Conservation (phyloP, 345 rosid genomes). For the Populus davidiana region DNA sequence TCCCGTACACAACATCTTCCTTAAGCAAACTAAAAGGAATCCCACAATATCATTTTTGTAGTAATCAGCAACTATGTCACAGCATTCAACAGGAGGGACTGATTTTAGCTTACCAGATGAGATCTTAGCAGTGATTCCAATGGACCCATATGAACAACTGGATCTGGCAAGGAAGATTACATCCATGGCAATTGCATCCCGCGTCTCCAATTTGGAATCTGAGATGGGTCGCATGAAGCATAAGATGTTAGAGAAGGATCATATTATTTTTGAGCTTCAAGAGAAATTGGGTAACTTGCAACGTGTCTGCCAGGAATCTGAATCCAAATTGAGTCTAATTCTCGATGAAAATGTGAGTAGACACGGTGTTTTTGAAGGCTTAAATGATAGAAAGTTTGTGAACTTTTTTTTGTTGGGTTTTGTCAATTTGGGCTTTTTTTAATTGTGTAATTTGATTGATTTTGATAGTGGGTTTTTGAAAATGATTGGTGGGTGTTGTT, state of each 20-base stretch:
- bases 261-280: slow-evolving; percentile 52
- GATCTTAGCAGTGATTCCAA: slow-evolving; percentile 72
- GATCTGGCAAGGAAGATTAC: slow-evolving; percentile 97
- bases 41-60: slow-evolving; percentile 30
- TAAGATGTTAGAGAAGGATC: slow-evolving; percentile 63
- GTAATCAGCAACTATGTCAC: slow-evolving; percentile 21
- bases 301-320: slow-evolving; percentile 49
- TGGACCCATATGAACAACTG: slow-evolving; percentile 87
- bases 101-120: slow-evolving; percentile 70
- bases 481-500: too few relatives aligned
- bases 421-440: not conserved
- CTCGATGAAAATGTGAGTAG: slow-evolving; percentile 69
- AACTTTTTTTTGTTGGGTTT: not conserved
- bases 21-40: not conserved
- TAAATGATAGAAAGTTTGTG: not conserved
- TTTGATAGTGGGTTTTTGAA: not conserved
- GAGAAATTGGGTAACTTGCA: slow-evolving; percentile 49
- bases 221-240: slow-evolving; percentile 53
- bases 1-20: not conserved
- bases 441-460: not conserved
- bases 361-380: not conserved
- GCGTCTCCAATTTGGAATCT: slow-evolving; percentile 77
- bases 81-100: slow-evolving; percentile 30
- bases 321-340: slow-evolving; percentile 47
- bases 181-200: slow-evolving; percentile 90